These are phyloP conservation scores for Chalciporus sp. DNA, from an alignment of 1,284 basidiomycete species.

Conservation along the genomic window DNA sequence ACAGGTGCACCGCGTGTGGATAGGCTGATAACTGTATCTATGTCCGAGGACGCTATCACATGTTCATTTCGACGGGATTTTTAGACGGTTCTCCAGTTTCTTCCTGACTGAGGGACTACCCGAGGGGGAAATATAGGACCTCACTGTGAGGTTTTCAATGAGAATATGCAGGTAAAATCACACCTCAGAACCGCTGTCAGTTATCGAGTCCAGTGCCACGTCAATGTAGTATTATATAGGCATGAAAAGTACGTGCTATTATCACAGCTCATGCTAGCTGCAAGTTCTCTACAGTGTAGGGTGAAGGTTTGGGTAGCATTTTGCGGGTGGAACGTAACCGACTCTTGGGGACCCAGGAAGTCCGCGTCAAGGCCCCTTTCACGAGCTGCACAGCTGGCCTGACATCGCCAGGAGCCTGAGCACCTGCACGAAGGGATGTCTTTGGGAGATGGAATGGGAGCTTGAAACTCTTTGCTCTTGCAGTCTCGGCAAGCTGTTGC, in stretches of 20 bases:
- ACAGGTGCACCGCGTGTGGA: background rate
- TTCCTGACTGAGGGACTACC: background rate
- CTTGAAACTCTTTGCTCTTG: conserved; percentile 37
- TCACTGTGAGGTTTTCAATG: background rate
- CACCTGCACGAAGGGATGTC: conserved; percentile 45
- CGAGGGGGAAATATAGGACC: too few species aligned
- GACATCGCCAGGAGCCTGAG: conserved; percentile 51
- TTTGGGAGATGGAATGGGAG: conserved; percentile 31
- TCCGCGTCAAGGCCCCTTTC: conserved; percentile 47
- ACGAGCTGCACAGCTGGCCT: conserved; percentile 49
- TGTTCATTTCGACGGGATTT: background rate
- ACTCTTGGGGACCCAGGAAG: conserved; percentile 27
- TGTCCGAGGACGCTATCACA: too few species aligned
- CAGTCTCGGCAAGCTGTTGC: conserved; percentile 26
- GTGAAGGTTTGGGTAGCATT: conserved; percentile 8
- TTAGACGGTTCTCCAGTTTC: background rate
- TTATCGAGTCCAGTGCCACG: background rate
- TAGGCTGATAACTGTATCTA: too few species aligned
- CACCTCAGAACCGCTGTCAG: background rate
- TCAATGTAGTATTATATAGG: background rate
- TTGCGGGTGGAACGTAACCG: conserved; percentile 16
- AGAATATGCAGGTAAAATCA: background rate
- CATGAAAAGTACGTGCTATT: conserved; percentile 3
- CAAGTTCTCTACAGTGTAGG: conserved; percentile 27
- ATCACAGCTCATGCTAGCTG: conserved; percentile 19